These are phyloP conservation scores for Phytophthora sojae DNA, from an alignment of 352 stramenopile species.

Conservation along the genomic window DNA sequence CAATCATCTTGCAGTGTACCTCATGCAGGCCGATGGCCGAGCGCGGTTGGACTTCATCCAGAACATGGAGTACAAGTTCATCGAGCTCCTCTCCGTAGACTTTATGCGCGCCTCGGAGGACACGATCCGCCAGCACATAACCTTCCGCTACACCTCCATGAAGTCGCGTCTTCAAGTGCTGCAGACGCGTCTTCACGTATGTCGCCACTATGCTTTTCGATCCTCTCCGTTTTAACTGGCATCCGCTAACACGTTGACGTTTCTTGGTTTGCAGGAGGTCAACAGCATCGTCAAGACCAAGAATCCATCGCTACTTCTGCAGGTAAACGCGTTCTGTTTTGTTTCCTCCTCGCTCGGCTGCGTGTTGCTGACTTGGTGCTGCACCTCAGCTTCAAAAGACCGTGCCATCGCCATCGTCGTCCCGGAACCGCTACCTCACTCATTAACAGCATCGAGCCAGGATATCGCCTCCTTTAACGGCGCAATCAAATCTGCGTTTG, in stretches of 20 bases:
- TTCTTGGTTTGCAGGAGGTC: constrained; percentile 69
- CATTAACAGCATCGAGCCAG: constrained; percentile 45
- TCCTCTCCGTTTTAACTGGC: background rate
- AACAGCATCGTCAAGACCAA: constrained; percentile 96
- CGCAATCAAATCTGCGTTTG: constrained; percentile 28
- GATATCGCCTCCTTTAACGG: constrained; percentile 7
- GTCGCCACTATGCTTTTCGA: constrained; percentile 4
- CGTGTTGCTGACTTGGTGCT: constrained; percentile 17
- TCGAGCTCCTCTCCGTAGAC: constrained; percentile 93
- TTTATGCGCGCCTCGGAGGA: constrained; percentile 92
- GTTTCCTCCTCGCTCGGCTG: constrained; percentile 1
- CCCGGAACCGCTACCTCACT: constrained; percentile 69
- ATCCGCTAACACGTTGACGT: constrained; percentile 19
- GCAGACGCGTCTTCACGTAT: constrained; percentile 89
- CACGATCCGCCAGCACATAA: constrained; percentile 93
- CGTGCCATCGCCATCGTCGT: constrained; percentile 42
- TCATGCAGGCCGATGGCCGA: constrained; percentile 93
- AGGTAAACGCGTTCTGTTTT: constrained; percentile 58
- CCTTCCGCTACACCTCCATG: constrained; percentile 95
- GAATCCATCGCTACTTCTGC: constrained; percentile 93
- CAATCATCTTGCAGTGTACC: constrained; percentile 93
- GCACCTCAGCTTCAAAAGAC: constrained; percentile 68
- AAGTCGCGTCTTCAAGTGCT: constrained; percentile 93
- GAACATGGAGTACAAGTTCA: constrained; percentile 98
- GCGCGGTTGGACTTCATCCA: constrained; percentile 95